Conservation (phyloP, 179 eudicot species). For the Carnegiea gigantea region DNA sequence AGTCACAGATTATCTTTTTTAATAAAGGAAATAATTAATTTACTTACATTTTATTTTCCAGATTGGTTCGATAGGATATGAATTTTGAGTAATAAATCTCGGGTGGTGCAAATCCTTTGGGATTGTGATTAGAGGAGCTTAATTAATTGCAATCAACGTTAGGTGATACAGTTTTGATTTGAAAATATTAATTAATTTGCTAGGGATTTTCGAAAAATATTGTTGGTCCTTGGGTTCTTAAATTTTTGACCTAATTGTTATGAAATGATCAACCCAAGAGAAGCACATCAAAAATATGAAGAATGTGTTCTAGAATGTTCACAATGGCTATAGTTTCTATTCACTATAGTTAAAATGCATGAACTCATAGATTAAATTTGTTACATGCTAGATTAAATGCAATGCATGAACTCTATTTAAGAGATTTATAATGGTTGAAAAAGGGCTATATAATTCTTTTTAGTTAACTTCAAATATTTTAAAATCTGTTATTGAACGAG, state of each 20-base stretch:
- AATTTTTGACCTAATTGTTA: conserved; percentile 10
- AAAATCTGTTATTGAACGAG: too few relatives aligned
- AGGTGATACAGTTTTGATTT: background rate
- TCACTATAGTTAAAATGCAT: too few relatives aligned
- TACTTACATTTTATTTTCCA: background rate
- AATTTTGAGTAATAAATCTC: conserved; percentile 4
- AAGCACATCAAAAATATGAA: too few relatives aligned
- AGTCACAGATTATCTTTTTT: background rate
- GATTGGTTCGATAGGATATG: background rate
- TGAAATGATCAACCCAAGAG: background rate
- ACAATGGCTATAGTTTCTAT: too few relatives aligned
- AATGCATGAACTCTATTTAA: too few relatives aligned
- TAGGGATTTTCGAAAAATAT: background rate
- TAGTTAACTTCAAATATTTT: too few relatives aligned
- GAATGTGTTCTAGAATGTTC: too few relatives aligned
- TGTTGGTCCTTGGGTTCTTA: background rate
- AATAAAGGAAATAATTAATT: conserved; percentile 1
- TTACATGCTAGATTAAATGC: too few relatives aligned
- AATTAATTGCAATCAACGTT: conserved; percentile 15
- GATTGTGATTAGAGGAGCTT: conserved; percentile 18
- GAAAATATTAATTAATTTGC: background rate
- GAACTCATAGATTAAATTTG: too few relatives aligned
- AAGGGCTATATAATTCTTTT: too few relatives aligned
- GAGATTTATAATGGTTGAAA: too few relatives aligned
- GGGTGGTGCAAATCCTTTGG: conserved; percentile 18